Percentiles rank a stretch among this genome's conserved stretches.
These are phyloP conservation scores for Vinca minor DNA, from an alignment of 257 asterid species.

Conservation along the genomic window DNA sequence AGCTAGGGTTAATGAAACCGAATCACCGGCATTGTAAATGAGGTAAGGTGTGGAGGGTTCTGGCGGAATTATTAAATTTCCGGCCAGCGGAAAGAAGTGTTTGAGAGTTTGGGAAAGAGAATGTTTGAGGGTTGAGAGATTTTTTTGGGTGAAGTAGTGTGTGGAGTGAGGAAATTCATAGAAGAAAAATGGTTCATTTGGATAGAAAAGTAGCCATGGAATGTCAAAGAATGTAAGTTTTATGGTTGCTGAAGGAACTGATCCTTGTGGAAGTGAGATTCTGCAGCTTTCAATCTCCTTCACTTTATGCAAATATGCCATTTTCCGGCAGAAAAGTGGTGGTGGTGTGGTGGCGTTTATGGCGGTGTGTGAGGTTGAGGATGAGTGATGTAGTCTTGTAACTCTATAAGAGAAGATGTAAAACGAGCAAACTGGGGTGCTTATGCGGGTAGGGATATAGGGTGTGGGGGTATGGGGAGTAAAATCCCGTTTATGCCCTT, in stretches of 20 bases:
- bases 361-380: neutral
- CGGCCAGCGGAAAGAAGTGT: slow-evolving; percentile 44
- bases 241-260: slow-evolving; percentile 27
- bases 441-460: no score
- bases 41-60: slow-evolving; percentile 19
- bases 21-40: slow-evolving; percentile 30
- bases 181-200: slow-evolving; percentile 40
- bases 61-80: slow-evolving; percentile 25
- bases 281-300: slow-evolving; percentile 32
- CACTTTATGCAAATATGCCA: neutral
- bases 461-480: no score
- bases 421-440: no score
- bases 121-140: slow-evolving; percentile 27
- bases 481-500: no score
- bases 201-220: slow-evolving; percentile 40
- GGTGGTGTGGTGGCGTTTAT: neutral
- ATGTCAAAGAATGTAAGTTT: slow-evolving; percentile 48
- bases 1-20: slow-evolving; percentile 23
- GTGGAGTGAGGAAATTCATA: slow-evolving; percentile 31
- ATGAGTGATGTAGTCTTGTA: no score
- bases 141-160: slow-evolving; percentile 15
- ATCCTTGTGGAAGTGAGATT: slow-evolving; percentile 31
- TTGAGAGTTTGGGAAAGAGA: slow-evolving; percentile 39
- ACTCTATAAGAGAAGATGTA: no score
- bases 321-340: neutral